These are phyloP conservation scores for Clarireedia monteithiana DNA, from an alignment of 2,329 filamentous ascomycete genomes.

Conservation along the genomic window DNA sequence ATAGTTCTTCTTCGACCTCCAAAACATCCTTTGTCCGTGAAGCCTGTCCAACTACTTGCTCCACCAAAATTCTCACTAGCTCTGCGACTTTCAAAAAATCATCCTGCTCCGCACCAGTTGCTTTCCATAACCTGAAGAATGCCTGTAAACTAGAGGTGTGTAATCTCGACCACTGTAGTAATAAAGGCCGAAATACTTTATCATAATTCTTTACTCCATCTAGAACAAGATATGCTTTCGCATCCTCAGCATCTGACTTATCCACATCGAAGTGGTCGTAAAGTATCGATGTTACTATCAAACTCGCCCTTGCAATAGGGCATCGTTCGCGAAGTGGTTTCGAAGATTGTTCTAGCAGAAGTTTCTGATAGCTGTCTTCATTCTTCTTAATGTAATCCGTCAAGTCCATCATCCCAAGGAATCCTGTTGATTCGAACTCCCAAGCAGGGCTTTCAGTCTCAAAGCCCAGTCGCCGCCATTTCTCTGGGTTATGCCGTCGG, in stretches of 20 bases:
- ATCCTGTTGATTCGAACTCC: slow-evolving; percentile 82
- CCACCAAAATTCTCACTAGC: slow-evolving; percentile 79
- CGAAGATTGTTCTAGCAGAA: slow-evolving; percentile 80
- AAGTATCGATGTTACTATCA: slow-evolving; percentile 78
- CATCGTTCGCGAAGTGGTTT: slow-evolving; percentile 66
- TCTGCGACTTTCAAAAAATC: slow-evolving; percentile 94
- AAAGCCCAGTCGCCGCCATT: slow-evolving; percentile 90
- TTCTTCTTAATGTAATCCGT: slow-evolving; percentile 89
- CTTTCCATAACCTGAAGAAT: slow-evolving; percentile 90
- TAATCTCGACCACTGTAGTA: slow-evolving; percentile 87
- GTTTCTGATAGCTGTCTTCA: slow-evolving; percentile 86
- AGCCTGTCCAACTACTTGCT: slow-evolving; percentile 80
- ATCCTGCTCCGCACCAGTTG: slow-evolving; percentile 71
- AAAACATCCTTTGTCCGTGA: slow-evolving; percentile 73
- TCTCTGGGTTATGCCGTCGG: slow-evolving; percentile 73
- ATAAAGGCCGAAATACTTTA: slow-evolving; percentile 74
- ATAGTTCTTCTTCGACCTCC: slow-evolving; percentile 83
- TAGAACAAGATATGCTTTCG: slow-evolving; percentile 64
- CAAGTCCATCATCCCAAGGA: slow-evolving; percentile 94
- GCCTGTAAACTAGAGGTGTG: slow-evolving; percentile 80
- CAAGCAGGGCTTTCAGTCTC: slow-evolving; percentile 78
- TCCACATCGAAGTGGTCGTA: slow-evolving; percentile 97
- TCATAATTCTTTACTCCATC: slow-evolving; percentile 76
- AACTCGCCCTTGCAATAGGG: slow-evolving; percentile 77
- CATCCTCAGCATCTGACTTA: slow-evolving; percentile 70